phyloP scores from a whole-genome alignment of 1,139 yeast genomes.

The Candida glucosophila region DNA sequence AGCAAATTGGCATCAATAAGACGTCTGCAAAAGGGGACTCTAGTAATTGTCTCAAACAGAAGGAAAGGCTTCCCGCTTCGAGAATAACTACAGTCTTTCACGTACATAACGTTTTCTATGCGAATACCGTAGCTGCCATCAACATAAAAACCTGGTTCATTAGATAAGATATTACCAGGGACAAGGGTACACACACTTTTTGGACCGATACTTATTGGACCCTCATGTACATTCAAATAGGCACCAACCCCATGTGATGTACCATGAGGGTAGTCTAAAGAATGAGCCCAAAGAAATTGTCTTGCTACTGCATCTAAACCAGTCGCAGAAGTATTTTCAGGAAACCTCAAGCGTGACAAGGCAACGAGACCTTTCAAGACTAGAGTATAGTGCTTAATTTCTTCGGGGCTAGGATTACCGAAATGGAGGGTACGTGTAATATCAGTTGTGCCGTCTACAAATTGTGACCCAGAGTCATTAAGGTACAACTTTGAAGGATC shows the following conservation, averaged over 20 bases:
- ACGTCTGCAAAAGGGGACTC: slow-evolving; percentile 61
- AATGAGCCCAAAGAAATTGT: slow-evolving; percentile 77
- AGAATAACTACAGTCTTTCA: slow-evolving; percentile 38
- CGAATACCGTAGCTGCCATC: slow-evolving; percentile 92
- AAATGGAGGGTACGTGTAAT: slow-evolving; percentile 90
- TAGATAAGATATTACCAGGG: slow-evolving; percentile 75
- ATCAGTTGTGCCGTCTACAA: slow-evolving; percentile 92
- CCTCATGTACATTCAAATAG: slow-evolving; percentile 90
- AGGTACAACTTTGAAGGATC: slow-evolving; percentile 73
- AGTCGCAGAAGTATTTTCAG: slow-evolving; percentile 80
- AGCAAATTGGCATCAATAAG: slow-evolving; percentile 26
- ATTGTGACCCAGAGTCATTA: slow-evolving; percentile 92
- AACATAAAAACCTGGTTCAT: slow-evolving; percentile 95
- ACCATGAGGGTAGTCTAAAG: slow-evolving; percentile 91
- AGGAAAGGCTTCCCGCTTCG: slow-evolving; percentile 49
- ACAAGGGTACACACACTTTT: slow-evolving; percentile 45
- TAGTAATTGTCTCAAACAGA: slow-evolving; percentile 77
- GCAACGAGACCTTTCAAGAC: slow-evolving; percentile 92
- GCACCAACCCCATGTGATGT: slow-evolving; percentile 98
- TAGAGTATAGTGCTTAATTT: slow-evolving; percentile 69
- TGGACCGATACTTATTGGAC: slow-evolving; percentile 88
- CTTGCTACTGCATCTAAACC: slow-evolving; percentile 84
- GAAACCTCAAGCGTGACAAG: slow-evolving; percentile 68
- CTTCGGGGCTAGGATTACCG: slow-evolving; percentile 58
- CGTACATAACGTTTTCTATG: slow-evolving; percentile 76